These are phyloP conservation scores for Bolboschoenus planiculmis DNA, from an alignment of 176 grass and related monocot species.

Conservation along the genomic window DNA sequence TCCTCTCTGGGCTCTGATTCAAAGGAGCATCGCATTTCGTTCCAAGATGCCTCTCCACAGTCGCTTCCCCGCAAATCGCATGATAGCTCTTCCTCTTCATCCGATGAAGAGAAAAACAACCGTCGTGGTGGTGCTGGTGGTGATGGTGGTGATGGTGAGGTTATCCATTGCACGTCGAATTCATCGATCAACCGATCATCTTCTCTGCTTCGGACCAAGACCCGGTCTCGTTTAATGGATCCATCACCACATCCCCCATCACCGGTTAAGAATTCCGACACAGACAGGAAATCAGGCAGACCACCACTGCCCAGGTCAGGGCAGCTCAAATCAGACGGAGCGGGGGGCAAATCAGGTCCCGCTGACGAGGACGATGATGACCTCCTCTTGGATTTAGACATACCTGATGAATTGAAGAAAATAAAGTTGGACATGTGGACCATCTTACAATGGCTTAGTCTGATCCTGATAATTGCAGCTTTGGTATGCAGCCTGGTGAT, in stretches of 20 bases:
- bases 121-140: not conserved
- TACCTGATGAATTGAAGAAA: constrained; percentile 56
- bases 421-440: constrained; percentile 37
- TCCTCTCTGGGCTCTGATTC: constrained; percentile 22
- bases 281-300: constrained; percentile 6
- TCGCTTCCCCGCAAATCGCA: constrained; percentile 11
- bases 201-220: constrained; percentile 46
- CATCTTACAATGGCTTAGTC: constrained; percentile 60
- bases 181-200: constrained; percentile 22
- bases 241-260: constrained; percentile 29
- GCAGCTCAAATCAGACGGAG: constrained; percentile 37
- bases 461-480: constrained; percentile 69
- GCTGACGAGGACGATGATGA: constrained; percentile 79
- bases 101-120: not conserved
- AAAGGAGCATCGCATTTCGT: constrained; percentile 58
- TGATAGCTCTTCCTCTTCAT: constrained; percentile 40
- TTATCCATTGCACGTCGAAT: constrained; percentile 64
- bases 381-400: constrained; percentile 59
- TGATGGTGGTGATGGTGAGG: constrained; percentile 25
- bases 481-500: constrained; percentile 60
- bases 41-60: constrained; percentile 31
- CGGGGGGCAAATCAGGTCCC: constrained; percentile 29
- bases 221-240: constrained; percentile 71
- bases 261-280: not conserved
- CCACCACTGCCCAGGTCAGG: constrained; percentile 35